Evolutionary conservation across 2,329 filamentous ascomycete genomes (phyloP), one percentile per base, ranked within the genome.

Genomic region (Cytospora chrysosperma): DNA sequence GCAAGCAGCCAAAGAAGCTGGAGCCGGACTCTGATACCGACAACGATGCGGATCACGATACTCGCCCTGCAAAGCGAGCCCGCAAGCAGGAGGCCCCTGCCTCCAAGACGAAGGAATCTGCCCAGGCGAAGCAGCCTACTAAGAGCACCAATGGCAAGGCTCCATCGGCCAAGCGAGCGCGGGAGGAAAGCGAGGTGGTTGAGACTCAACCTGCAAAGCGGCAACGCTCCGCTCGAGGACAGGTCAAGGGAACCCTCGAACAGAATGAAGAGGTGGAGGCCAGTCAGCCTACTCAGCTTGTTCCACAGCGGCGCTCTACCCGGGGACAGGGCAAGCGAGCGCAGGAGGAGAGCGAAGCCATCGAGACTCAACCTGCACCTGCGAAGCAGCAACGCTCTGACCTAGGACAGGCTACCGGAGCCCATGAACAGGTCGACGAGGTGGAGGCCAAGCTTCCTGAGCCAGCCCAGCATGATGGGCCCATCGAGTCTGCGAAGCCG

Each of bases 41-140:
- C n/a, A 15, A 61, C 3, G 51, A 61, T 21, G 27, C 37, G 34
- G 51, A 37, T 4, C 21, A 37, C 6, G 37, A 49, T n/a, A 19
- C 17, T n/a, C 59, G 51, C 28, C 59, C 59, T 15, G 27, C 40
- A 30, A 61, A 61, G 40, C 59, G 59, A 34, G 51, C 51, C 15
- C 40, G 51, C 37, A 40, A 40, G 37, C 47, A 37, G 28, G 6
- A 49, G 56, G 43, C 15, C 9, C 19, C 17, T 37, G 7, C 50
- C 6, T 8, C 26, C 50, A 28, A 52, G 43, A 47, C n/a, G 8
- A 13, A 47, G 9, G n/a, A 40, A 17, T 40, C 40, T 17, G 21
- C n/a, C 56, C 32, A 50, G 28, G 27, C 30, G 57, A 37, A 50
- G 47, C 19, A 21, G 30, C 50, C 19, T 12, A 21, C n/a, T 15